phyloP scores from a whole-genome alignment of 768 basidiomycete genomes.

The Rhizopogon salebrosus region DNA sequence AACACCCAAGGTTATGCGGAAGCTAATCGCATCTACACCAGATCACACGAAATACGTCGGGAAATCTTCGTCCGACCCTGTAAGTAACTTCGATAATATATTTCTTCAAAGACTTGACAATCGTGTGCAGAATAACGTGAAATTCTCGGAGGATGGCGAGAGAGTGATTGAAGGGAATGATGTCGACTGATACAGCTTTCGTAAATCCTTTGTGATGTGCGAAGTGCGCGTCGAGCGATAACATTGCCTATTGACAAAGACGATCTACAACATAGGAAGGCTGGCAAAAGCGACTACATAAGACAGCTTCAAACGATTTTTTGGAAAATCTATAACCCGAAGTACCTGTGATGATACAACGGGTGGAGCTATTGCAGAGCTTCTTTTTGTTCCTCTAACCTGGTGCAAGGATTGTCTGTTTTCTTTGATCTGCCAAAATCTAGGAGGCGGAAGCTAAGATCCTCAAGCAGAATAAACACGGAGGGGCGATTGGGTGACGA shows the following conservation, averaged over 20 bases:
- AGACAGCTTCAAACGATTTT: too few relatives aligned
- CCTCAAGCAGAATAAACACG: too few relatives aligned
- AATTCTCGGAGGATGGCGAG: conserved; percentile 77
- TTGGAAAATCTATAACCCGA: too few relatives aligned
- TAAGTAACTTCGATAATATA: conserved; percentile 14
- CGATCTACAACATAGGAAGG: too few relatives aligned
- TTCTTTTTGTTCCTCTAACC: neutral
- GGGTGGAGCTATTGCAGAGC: neutral
- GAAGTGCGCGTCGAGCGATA: neutral
- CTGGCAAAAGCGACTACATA: too few relatives aligned
- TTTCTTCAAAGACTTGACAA: neutral
- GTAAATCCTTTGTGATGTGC: neutral
- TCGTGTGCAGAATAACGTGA: conserved; percentile 57
- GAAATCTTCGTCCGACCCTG: conserved; percentile 47
- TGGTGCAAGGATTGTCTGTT: neutral
- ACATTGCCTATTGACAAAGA: neutral
- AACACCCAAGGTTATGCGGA: neutral
- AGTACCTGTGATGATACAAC: neutral
- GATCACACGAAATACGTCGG: conserved; percentile 87
- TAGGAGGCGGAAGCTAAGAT: conserved; percentile 46
- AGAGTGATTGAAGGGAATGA: conserved; percentile 61
- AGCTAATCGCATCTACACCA: conserved; percentile 23
- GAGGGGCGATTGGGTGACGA: too few relatives aligned
- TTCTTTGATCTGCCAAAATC: conserved; percentile 41
- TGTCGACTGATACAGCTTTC: conserved; percentile 21